Percentiles rank a stretch among this genome's conserved stretches.
These are phyloP conservation scores for Cutaneotrichosporon cyanovorans DNA, from an alignment of 1,284 basidiomycete genomes.

Conservation along the genomic window DNA sequence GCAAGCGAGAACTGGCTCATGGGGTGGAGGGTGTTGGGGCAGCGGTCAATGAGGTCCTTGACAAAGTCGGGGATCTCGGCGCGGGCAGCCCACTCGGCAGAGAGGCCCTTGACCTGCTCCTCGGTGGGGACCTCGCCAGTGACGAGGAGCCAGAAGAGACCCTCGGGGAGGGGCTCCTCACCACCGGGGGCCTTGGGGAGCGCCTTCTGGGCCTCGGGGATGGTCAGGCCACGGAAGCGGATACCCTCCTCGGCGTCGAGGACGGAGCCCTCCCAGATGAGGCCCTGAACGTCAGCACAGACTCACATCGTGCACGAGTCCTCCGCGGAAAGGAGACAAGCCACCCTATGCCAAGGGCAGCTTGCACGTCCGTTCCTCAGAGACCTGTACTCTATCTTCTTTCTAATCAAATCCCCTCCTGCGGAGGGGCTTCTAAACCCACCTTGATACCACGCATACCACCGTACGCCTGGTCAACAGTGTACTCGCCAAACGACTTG, in stretches of 20 bases:
- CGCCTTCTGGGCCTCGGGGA: slow-evolving; percentile 75
- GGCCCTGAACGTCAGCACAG: slow-evolving; percentile 40
- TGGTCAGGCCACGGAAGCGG: slow-evolving; percentile 88
- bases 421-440: no score
- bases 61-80: slow-evolving; percentile 82
- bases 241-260: slow-evolving; percentile 94
- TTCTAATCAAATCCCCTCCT: no score
- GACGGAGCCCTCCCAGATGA: slow-evolving; percentile 93
- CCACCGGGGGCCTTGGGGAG: slow-evolving; percentile 86
- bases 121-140: slow-evolving; percentile 86
- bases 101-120: slow-evolving; percentile 76
- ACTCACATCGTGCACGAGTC: no score
- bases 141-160: slow-evolving; percentile 89
- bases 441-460: slow-evolving; percentile 77
- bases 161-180: slow-evolving; percentile 84
- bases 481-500: slow-evolving; percentile 80
- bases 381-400: no score
- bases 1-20: slow-evolving; percentile 96
- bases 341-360: no score
- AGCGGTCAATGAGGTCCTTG: slow-evolving; percentile 86
- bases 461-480: slow-evolving; percentile 80
- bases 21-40: slow-evolving; percentile 86
- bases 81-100: slow-evolving; percentile 86
- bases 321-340: no score
- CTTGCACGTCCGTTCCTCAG: no score